These are phyloP conservation scores for Hydrangea macrophylla DNA, from an alignment of 148 eudicot genomes.

Conservation along the genomic window DNA sequence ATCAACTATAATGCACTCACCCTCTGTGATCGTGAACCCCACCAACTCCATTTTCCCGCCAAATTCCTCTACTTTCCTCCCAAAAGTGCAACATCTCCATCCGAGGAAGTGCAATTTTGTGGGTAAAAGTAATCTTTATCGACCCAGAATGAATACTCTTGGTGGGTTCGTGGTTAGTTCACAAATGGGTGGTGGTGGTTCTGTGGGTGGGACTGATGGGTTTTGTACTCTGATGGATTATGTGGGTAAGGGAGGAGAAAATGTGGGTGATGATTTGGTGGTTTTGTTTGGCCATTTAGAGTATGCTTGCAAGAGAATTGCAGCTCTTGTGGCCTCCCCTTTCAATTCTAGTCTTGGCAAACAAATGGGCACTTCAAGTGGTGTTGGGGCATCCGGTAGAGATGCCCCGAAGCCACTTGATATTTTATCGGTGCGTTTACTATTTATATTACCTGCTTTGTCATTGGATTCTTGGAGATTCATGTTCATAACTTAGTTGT, in stretches of 20 bases:
- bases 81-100: conserved; percentile 21
- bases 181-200: conserved; percentile 25
- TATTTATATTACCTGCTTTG: neutral
- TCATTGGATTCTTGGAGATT: neutral
- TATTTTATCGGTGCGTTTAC: conserved; percentile 60
- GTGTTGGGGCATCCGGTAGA: conserved; percentile 40
- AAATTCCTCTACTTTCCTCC: conserved; percentile 7
- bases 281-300: conserved; percentile 72
- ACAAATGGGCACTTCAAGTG: conserved; percentile 11
- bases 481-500: neutral
- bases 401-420: conserved; percentile 96
- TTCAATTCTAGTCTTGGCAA: conserved; percentile 48
- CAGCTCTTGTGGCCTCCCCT: conserved; percentile 91
- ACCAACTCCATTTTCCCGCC: conserved; percentile 17
- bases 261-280: conserved; percentile 80
- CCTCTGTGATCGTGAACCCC: conserved; percentile 27
- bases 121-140: neutral
- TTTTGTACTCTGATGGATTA: conserved; percentile 60
- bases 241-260: conserved; percentile 57
- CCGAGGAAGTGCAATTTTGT: conserved; percentile 16
- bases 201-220: conserved; percentile 25
- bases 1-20: conserved; percentile 30
- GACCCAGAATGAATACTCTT: conserved; percentile 40
- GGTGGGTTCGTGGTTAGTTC: conserved; percentile 39
- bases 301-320: conserved; percentile 83